Evolutionary conservation across 2,329 filamentous ascomycete species (phyloP).

Genomic region (Fusarium dlaminii): DNA sequence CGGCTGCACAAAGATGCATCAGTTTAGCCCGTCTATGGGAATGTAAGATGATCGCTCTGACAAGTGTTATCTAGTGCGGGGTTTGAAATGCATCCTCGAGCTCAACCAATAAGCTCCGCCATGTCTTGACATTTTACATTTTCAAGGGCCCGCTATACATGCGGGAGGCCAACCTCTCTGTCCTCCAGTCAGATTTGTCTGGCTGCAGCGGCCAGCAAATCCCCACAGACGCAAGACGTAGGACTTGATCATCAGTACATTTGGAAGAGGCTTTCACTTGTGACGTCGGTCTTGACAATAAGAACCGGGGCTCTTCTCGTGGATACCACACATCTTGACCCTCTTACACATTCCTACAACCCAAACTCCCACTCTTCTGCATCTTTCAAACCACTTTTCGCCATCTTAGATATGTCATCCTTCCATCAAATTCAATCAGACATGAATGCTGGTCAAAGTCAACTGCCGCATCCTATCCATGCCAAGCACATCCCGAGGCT

Average conservation of each 20-base stretch:
- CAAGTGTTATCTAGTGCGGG: background rate
- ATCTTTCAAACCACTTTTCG: background rate
- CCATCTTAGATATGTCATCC: background rate
- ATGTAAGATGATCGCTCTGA: rapidly evolving
- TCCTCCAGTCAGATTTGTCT: background rate
- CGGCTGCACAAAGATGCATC: background rate
- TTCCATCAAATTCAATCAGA: background rate
- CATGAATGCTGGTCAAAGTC: background rate
- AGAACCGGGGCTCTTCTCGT: background rate
- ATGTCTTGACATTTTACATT: background rate
- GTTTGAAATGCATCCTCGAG: background rate
- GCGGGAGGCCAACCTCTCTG: background rate
- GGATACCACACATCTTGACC: background rate
- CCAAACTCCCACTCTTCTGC: background rate
- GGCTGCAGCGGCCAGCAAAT: too few relatives aligned
- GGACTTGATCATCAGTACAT: background rate
- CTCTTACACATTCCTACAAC: too few relatives aligned
- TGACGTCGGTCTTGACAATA: background rate
- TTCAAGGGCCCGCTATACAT: background rate
- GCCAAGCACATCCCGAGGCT: background rate
- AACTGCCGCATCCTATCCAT: background rate
- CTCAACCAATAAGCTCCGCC: background rate
- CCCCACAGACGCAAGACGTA: rapidly evolving
- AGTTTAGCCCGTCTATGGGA: rapidly evolving
- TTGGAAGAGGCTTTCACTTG: background rate